Evolutionary conservation across 352 stramenopile genomes (phyloP), one percentile per base, ranked within the genome.

Genomic region (Phytopythium oedochilum): DNA sequence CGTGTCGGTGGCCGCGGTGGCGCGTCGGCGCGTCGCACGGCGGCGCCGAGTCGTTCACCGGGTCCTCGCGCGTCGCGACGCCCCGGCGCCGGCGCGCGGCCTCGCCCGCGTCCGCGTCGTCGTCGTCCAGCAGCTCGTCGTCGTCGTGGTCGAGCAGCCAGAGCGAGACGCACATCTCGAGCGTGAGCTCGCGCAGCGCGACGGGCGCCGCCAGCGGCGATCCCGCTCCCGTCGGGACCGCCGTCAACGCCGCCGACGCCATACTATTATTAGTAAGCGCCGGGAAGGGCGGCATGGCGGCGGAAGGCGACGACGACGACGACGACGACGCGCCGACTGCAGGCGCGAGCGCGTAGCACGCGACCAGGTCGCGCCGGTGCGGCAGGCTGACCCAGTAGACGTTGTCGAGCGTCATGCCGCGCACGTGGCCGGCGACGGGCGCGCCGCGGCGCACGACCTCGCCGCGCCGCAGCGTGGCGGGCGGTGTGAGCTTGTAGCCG

Each of bases 401-500:
- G 57, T 93, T 86, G 34, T 91, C 83, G 18, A 75, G 61, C 53
- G 79, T 85, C 73, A 91, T 81, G 39, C 67, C 66, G n/a, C 74
- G 74, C 20, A 81, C 57, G 34, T 73, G 67, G n/a, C 67, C 76
- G 39, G 75, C 40, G 5, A 88, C 58, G 0, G 83, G 80, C 8
- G 68, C 66, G 18, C 83, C 83, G 23, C 73, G 69, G 45, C 86
- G 83, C n/a, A 98, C 73, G 38, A 98, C 76, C 39, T 98, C 89
- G 40, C 73, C 92, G 34, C 87, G 80, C 7, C 85, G 71, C 17
- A 98, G 62, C 17, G 77, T 68, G 17, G 82, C 75, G 0, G 83
- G 65, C 23, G 82, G 77, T 23, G 89, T 71, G 38, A 98, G 79
- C 51, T 97, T 95, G 68, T 98, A 98, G 56, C 93, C 91, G 36